These are phyloP conservation scores for Ascochyta rabiei DNA, from an alignment of 2,329 filamentous ascomycete species.

Conservation along the genomic window DNA sequence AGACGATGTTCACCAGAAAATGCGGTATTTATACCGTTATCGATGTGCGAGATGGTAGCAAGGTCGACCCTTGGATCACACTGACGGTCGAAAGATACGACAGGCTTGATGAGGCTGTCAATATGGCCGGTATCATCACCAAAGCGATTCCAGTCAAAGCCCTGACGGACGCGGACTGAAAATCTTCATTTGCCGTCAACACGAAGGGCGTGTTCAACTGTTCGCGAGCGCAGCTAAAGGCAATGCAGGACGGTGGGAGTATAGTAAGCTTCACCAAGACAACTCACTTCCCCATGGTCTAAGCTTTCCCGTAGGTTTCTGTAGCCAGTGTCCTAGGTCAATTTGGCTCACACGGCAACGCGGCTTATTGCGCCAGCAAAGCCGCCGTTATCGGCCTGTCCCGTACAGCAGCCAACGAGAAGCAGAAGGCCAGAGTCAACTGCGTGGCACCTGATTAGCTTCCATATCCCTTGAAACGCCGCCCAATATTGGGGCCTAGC, in stretches of 20 bases:
- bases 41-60: conserved; percentile 52
- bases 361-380: no score
- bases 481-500: no score
- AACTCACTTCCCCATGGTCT: neutral
- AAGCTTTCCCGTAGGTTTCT: conserved; percentile 16
- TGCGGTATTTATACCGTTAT: conserved; percentile 45
- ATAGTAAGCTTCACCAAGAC: conserved; percentile 18
- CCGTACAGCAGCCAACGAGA: no score
- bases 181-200: conserved; percentile 45
- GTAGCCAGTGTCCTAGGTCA: conserved; percentile 37
- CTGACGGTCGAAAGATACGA: conserved; percentile 41
- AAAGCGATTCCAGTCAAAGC: conserved; percentile 18
- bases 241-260: conserved; percentile 20
- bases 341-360: conserved; percentile 28
- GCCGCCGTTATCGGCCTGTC: no score
- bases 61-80: conserved; percentile 51
- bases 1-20: no score
- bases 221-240: conserved; percentile 25
- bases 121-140: conserved; percentile 49
- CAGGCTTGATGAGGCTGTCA: conserved; percentile 47
- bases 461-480: no score
- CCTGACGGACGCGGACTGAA: conserved; percentile 42
- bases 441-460: no score
- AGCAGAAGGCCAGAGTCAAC: no score
- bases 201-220: conserved; percentile 44